Conservation (phyloP, 768 basidiomycete genomes). For the Auriscalpium microsporum region DNA sequence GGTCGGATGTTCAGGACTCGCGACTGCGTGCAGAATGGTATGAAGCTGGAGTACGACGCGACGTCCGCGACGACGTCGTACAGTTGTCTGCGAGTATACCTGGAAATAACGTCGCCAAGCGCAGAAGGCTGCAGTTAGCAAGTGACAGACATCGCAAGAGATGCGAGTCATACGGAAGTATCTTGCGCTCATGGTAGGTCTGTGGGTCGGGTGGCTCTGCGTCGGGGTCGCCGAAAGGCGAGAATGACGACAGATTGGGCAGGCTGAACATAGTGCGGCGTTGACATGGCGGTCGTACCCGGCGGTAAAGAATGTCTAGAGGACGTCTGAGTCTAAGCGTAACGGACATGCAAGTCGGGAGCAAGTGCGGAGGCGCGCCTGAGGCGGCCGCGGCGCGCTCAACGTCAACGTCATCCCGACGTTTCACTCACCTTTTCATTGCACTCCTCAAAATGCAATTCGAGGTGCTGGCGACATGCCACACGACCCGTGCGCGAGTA, state of each 20-base stretch:
- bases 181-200: constrained; percentile 73
- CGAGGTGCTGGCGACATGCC: constrained; percentile 72
- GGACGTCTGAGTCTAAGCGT: neutral
- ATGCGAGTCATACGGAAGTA: constrained; percentile 70
- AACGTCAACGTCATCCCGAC: no score
- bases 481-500: constrained; percentile 74
- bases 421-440: neutral
- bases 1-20: constrained; percentile 41
- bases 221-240: constrained; percentile 26
- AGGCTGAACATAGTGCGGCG: constrained; percentile 26
- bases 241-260: constrained; percentile 38
- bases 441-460: constrained; percentile 53
- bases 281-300: neutral
- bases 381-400: neutral
- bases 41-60: constrained; percentile 72
- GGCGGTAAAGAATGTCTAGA: neutral
- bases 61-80: constrained; percentile 87
- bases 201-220: constrained; percentile 36
- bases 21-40: constrained; percentile 82
- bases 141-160: constrained; percentile 2
- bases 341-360: neutral
- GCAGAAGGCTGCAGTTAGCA: constrained; percentile 7
- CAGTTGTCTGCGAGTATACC: constrained; percentile 71
- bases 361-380: neutral
- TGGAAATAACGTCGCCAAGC: constrained; percentile 22